Evolutionary conservation across 1,284 basidiomycete species (phyloP), one percentile per base, ranked within the genome.

Genomic region (Sparassis latifolia): DNA sequence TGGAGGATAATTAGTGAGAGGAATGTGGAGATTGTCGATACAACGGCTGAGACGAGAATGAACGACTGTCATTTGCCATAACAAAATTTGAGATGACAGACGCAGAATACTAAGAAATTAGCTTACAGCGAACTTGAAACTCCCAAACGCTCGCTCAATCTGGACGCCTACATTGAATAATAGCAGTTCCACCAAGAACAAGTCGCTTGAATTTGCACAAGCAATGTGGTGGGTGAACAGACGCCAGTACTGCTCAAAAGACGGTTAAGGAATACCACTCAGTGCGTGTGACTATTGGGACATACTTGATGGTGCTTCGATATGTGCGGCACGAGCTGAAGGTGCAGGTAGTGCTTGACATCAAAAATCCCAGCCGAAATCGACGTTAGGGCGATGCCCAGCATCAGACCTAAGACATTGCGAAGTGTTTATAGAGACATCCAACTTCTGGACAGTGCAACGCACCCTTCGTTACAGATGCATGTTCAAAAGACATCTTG

Each of bases 61-160:
- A 92, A 94, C 4, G 89, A 92, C 90, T 93, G 58, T 9, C 30
- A 20, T 20, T 20, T 20, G 20, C 20, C 20, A 42, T n/a, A 33
- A 39, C 10, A 47, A 12, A 53, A 52, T 38, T 54, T 53, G 5
- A 50, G 45, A 43, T 51, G 20, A 32, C 9, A 48, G 29, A 28
- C 2, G 35, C 40, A 31, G 33, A 49, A 45, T 29, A 38, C 45
- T 31, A 37, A 39, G 28, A 42, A 43, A 37, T 10, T 2, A 12
- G 71, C 89, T 69, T 58, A 92, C 92, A n/a, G 89, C 89, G 69
- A 81, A 97, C 66, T 97, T 97, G 51, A 84, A 68, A 48, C 84
- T 86, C 2, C 94, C 94, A 62, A 94, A 96, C 39, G 84, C 80
- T 49, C 94, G 77, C 64, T 97, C 94, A 42, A 96, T 77, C 29